Percentiles rank a stretch among this genome's conserved stretches.
These are phyloP conservation scores for Psilocybe cubensis DNA, from an alignment of 768 basidiomycete species.

Conservation along the genomic window DNA sequence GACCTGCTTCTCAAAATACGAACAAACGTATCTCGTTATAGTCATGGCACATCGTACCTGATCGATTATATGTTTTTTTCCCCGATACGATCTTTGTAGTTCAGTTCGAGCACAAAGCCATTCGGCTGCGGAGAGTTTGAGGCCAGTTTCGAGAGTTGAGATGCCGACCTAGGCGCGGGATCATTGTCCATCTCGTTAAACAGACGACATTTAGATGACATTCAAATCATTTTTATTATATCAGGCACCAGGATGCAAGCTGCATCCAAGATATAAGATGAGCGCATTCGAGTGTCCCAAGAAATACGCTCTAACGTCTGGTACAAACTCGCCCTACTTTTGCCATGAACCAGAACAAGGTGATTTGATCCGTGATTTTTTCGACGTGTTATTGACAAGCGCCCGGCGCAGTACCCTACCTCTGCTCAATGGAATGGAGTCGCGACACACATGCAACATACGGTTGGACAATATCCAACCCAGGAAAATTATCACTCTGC, in stretches of 20 bases:
- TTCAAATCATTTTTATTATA: slow-evolving; percentile 28
- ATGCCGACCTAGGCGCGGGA: slow-evolving; percentile 29
- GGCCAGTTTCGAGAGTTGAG: slow-evolving; percentile 20
- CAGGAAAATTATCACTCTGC: slow-evolving; percentile 27
- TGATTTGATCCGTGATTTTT: slow-evolving; percentile 11
- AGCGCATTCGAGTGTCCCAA: slow-evolving; percentile 13
- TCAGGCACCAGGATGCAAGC: slow-evolving; percentile 28
- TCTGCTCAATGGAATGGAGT: slow-evolving; percentile 37
- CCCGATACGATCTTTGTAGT: slow-evolving; percentile 20
- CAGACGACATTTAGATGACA: slow-evolving; percentile 21
- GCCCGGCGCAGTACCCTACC: slow-evolving; percentile 32
- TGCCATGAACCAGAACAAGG: slow-evolving; percentile 29
- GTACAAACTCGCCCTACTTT: background rate
- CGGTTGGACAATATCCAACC: slow-evolving; percentile 27
- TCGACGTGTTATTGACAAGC: slow-evolving; percentile 16
- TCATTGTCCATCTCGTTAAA: slow-evolving; percentile 18
- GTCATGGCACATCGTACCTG: slow-evolving; percentile 20
- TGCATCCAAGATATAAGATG: slow-evolving; percentile 25
- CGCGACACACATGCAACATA: slow-evolving; percentile 34
- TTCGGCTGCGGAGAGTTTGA: slow-evolving; percentile 25
- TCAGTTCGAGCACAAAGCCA: slow-evolving; percentile 16
- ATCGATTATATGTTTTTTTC: slow-evolving; percentile 18
- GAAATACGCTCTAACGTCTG: slow-evolving; percentile 17
- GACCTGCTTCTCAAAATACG: slow-evolving; percentile 11
- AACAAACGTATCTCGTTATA: slow-evolving; percentile 20